Conservation (phyloP, 2,329 filamentous ascomycete species). For the Claviceps purpurea region DNA sequence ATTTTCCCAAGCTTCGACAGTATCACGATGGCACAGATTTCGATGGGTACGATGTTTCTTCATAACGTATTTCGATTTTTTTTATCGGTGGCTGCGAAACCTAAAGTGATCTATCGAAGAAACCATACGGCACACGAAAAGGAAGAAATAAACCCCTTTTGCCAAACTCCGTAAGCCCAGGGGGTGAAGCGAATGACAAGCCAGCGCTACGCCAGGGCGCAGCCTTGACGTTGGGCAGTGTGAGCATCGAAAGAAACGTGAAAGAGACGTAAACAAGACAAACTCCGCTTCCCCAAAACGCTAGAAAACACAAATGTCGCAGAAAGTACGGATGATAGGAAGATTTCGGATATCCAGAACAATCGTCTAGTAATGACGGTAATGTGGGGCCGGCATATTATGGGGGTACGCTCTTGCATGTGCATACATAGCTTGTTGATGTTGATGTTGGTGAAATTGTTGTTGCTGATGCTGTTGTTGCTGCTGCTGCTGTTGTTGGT, state of each 20-base stretch:
- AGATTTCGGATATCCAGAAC: background rate
- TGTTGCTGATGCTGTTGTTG: constrained; percentile 34
- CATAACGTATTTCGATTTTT: background rate
- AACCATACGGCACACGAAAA: background rate
- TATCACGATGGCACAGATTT: too few relatives aligned
- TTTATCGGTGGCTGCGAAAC: background rate
- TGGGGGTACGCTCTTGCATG: constrained; percentile 28
- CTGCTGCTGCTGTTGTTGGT: constrained; percentile 22
- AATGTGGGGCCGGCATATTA: constrained; percentile 24
- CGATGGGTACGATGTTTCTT: background rate
- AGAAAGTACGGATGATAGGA: background rate
- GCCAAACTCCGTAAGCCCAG: background rate
- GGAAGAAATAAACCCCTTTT: background rate
- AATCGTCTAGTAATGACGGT: constrained; percentile 20
- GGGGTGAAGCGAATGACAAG: background rate
- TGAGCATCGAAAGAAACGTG: background rate
- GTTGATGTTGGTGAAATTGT: constrained; percentile 15
- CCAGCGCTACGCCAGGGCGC: background rate
- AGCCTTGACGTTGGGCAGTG: background rate
- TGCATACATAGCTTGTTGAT: constrained; percentile 24
- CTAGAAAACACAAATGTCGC: background rate
- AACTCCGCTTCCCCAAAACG: background rate
- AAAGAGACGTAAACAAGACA: background rate
- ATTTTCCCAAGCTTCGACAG: too few relatives aligned
- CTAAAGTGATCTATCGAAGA: background rate